A percentile compares a stretch with the other conserved stretches of the same genome.
phyloP scores from a whole-genome alignment of 352 stramenopile species.

The Pelagophyceae sp. region DNA sequence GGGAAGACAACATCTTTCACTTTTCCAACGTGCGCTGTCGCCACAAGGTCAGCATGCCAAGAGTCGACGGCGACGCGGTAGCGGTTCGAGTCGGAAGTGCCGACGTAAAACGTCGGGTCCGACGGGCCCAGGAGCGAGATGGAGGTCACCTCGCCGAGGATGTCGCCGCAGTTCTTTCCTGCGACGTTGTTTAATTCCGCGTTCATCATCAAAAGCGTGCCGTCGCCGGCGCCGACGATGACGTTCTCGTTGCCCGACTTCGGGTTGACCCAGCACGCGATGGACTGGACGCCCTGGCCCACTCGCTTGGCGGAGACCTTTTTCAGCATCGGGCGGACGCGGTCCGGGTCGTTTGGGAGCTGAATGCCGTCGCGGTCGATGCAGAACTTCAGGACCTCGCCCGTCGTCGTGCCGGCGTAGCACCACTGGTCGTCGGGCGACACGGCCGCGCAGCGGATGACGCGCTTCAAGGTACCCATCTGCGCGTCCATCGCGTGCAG shows the following conservation, averaged over 20 bases:
- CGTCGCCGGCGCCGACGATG: constrained; percentile 77
- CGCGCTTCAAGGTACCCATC: constrained; percentile 80
- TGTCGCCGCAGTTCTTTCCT: constrained; percentile 61
- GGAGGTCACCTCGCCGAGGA: constrained; percentile 79
- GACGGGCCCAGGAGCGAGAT: constrained; percentile 51
- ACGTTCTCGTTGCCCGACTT: constrained; percentile 72
- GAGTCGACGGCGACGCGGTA: constrained; percentile 61
- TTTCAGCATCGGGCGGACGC: constrained; percentile 43
- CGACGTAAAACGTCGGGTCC: constrained; percentile 65
- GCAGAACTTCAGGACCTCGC: constrained; percentile 86
- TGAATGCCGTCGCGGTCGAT: constrained; percentile 86
- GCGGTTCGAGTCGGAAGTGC: constrained; percentile 84
- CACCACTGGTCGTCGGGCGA: constrained; percentile 78
- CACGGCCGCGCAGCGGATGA: constrained; percentile 82
- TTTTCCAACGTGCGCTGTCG: constrained; percentile 40
- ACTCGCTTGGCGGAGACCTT: constrained; percentile 85
- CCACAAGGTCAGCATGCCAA: constrained; percentile 53
- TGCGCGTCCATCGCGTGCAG: constrained; percentile 83
- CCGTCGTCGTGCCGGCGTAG: constrained; percentile 86
- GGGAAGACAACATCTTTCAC: constrained; percentile 92
- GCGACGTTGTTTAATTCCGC: constrained; percentile 57
- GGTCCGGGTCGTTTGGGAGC: constrained; percentile 57
- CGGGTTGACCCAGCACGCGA: constrained; percentile 69
- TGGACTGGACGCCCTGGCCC: constrained; percentile 73
- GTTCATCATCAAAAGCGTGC: constrained; percentile 72